phyloP scores from a whole-genome alignment of 2,329 filamentous ascomycete genomes.

The Aspergillus sp. region DNA sequence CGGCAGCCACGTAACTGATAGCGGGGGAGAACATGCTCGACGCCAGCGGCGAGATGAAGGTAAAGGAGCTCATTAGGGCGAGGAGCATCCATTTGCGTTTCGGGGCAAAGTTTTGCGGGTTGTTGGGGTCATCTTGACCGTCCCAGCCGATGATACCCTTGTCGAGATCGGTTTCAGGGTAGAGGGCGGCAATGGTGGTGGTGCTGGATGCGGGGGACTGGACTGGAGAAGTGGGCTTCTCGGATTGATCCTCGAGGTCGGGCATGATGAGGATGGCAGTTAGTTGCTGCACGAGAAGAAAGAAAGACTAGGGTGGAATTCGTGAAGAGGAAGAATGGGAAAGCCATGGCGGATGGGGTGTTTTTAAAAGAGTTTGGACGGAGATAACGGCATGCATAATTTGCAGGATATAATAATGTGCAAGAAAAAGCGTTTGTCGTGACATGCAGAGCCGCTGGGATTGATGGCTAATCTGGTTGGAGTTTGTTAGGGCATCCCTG shows the following conservation, averaged over 20 bases:
- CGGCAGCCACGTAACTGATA: slow-evolving; percentile 23
- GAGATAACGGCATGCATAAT: too few species aligned
- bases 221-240: neutral
- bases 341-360: too few species aligned
- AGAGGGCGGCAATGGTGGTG: neutral
- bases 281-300: neutral
- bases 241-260: neutral
- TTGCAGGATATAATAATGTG: too few species aligned
- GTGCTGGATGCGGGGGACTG: neutral
- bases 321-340: too few species aligned
- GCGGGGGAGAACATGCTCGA: slow-evolving; percentile 39
- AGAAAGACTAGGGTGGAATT: neutral
- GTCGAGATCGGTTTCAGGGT: slow-evolving; percentile 55
- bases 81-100: slow-evolving; percentile 31
- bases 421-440: too few species aligned
- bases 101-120: slow-evolving; percentile 57
- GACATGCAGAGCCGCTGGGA: too few species aligned
- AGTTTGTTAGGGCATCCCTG: too few species aligned
- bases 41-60: slow-evolving; percentile 35
- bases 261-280: neutral
- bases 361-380: too few species aligned
- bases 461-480: too few species aligned
- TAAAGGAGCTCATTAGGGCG: slow-evolving; percentile 31
- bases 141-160: slow-evolving; percentile 64
- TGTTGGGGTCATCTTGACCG: slow-evolving; percentile 57